These are phyloP conservation scores for Capsicum pubescens DNA, from an alignment of 257 asterid species.

Conservation along the genomic window DNA sequence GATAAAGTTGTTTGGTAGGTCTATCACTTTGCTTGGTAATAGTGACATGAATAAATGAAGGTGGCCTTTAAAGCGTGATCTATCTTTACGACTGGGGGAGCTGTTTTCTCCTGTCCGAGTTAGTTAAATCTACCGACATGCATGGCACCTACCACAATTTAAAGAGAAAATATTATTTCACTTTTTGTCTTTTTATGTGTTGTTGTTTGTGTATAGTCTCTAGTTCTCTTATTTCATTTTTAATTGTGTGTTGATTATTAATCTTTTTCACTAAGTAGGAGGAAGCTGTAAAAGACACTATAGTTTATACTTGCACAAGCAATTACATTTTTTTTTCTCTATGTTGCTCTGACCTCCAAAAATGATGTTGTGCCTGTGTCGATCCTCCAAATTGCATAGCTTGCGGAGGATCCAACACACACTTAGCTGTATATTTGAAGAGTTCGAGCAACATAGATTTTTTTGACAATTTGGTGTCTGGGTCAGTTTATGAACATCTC, in stretches of 20 bases:
- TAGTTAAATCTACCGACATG: not conserved
- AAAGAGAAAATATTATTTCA: not conserved
- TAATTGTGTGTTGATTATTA: not conserved
- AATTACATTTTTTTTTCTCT: not conserved
- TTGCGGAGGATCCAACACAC: not conserved
- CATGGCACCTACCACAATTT: not conserved
- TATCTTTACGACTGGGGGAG: not conserved
- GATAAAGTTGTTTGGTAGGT: conserved; percentile 21
- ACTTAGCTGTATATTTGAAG: not conserved
- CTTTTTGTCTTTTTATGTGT: not conserved
- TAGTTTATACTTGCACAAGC: not conserved
- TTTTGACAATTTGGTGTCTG: not conserved
- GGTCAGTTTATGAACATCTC: not conserved
- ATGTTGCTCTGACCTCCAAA: not conserved
- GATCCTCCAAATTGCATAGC: not conserved
- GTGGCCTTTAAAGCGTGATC: conserved; percentile 4
- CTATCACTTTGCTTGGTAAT: not conserved
- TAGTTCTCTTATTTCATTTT: conserved; percentile 8
- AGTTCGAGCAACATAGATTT: not conserved
- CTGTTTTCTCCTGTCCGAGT: not conserved
- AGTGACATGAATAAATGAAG: conserved; percentile 7
- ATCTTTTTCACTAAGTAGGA: not conserved
- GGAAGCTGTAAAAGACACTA: not conserved
- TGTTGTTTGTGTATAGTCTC: not conserved
- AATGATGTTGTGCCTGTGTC: not conserved